These are phyloP conservation scores for Trifolium fragiferum DNA, from an alignment of 306 rosid genomes.

Conservation along the genomic window DNA sequence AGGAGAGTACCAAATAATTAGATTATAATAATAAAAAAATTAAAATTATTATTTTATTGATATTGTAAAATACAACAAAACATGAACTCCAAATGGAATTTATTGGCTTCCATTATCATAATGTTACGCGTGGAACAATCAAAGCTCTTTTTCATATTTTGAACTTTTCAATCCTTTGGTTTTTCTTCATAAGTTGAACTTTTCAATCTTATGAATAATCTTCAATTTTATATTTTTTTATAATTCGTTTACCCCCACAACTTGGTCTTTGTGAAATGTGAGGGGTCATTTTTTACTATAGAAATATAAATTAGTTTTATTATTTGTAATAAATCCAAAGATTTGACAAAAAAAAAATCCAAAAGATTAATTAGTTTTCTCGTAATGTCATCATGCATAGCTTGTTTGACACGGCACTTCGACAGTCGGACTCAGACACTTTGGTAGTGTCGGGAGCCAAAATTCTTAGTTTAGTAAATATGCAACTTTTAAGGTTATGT, in stretches of 20 bases:
- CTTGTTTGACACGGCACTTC: slow-evolving; percentile 32
- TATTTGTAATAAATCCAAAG: too few relatives aligned
- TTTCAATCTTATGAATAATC: not conserved
- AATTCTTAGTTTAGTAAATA: not conserved
- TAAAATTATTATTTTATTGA: too few relatives aligned
- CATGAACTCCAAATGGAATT: too few relatives aligned
- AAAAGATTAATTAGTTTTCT: not conserved
- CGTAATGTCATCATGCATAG: slow-evolving; percentile 1
- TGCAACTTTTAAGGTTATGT: too few relatives aligned
- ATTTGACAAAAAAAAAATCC: too few relatives aligned
- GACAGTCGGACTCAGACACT: not conserved
- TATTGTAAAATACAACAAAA: too few relatives aligned
- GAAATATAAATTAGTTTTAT: not conserved
- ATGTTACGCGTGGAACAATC: slow-evolving; percentile 4
- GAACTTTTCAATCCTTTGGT: not conserved
- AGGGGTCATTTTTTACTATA: slow-evolving; percentile 3
- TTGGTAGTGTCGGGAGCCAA: slow-evolving; percentile 9
- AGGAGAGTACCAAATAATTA: too few relatives aligned
- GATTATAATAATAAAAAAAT: too few relatives aligned
- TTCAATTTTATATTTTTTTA: too few relatives aligned
- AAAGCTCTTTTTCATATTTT: slow-evolving; percentile 4
- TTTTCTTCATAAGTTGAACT: not conserved
- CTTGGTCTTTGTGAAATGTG: slow-evolving; percentile 12
- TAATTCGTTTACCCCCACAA: not conserved
- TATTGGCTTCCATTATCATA: too few relatives aligned